phyloP scores from a whole-genome alignment of 2,329 filamentous ascomycete species.

The Knoxdaviesia proteae region DNA sequence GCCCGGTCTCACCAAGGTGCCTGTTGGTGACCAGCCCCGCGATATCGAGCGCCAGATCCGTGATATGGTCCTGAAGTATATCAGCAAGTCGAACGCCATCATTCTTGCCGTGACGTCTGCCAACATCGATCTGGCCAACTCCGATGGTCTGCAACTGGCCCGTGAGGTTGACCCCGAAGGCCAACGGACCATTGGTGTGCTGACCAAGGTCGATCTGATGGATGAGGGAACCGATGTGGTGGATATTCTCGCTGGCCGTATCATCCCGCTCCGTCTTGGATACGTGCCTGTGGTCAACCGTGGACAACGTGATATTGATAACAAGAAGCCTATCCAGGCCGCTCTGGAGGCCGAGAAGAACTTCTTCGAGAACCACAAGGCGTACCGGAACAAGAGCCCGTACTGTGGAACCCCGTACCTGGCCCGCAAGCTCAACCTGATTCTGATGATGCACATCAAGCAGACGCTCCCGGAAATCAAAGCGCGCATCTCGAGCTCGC shows the following conservation, averaged over 20 bases:
- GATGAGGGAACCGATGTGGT: constrained; percentile 96
- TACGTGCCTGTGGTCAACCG: constrained; percentile 97
- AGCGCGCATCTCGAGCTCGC: constrained; percentile 77
- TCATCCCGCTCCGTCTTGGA: constrained; percentile 83
- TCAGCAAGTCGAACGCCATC: constrained; percentile 95
- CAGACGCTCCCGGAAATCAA: constrained; percentile 98
- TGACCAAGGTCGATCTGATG: constrained; percentile 98
- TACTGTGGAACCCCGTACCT: constrained; percentile 98
- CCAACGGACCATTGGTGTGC: constrained; percentile 90
- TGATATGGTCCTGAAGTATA: constrained; percentile 98
- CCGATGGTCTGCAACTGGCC: constrained; percentile 87
- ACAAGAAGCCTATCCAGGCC: constrained; percentile 81
- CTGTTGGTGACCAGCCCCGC: constrained; percentile 85
- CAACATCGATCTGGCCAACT: constrained; percentile 97
- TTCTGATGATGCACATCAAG: constrained; percentile 99
- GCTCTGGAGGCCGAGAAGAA: constrained; percentile 86
- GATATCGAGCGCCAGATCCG: constrained; percentile 94
- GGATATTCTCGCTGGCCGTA: constrained; percentile 90
- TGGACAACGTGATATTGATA: constrained; percentile 95
- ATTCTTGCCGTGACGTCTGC: constrained; percentile 90
- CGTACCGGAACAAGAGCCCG: constrained; percentile 93
- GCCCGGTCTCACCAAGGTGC: constrained; percentile 89
- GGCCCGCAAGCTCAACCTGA: constrained; percentile 89
- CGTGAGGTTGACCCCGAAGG: constrained; percentile 94
- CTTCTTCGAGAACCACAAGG: constrained; percentile 97